A percentile compares a stretch with the other conserved stretches of the same genome.
phyloP scores from a whole-genome alignment of 208 protist species.

The Trypanosoma boissoni region DNA sequence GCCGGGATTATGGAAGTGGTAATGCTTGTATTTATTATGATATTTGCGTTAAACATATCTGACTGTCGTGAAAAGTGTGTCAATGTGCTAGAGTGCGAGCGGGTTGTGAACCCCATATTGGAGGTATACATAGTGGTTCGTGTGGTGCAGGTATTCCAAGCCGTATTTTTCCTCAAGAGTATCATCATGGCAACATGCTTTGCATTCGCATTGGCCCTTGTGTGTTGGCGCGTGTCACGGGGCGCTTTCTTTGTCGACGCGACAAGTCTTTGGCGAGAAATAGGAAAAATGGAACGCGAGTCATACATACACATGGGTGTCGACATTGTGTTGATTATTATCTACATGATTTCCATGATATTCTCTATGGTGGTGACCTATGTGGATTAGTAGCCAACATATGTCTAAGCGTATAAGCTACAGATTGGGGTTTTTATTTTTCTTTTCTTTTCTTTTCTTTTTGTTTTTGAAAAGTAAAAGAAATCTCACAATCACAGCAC shows the following conservation, averaged over 20 bases:
- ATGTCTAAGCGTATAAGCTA: not conserved
- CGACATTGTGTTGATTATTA: slow-evolving; percentile 58
- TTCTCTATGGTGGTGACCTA: slow-evolving; percentile 65
- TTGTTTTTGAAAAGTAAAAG: no score
- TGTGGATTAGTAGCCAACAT: slow-evolving; percentile 8
- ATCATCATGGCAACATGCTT: slow-evolving; percentile 43
- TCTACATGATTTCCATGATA: slow-evolving; percentile 58
- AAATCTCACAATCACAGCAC: not conserved
- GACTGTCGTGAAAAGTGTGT: slow-evolving; percentile 77
- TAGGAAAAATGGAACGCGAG: slow-evolving; percentile 56
- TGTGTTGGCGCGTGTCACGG: slow-evolving; percentile 46
- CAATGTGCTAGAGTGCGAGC: slow-evolving; percentile 79
- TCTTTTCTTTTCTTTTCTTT: no score
- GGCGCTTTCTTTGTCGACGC: slow-evolving; percentile 71
- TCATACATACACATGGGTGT: slow-evolving; percentile 55
- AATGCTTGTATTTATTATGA: slow-evolving; percentile 62
- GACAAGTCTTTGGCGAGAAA: slow-evolving; percentile 72
- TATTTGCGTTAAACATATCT: slow-evolving; percentile 77
- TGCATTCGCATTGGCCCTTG: slow-evolving; percentile 29
- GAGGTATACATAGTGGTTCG: slow-evolving; percentile 68
- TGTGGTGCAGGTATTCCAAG: slow-evolving; percentile 59
- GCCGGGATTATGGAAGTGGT: slow-evolving; percentile 57
- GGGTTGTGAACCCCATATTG: slow-evolving; percentile 69
- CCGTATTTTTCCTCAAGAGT: slow-evolving; percentile 40
- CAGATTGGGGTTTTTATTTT: no score